These are phyloP conservation scores for Globisporangium alternatum DNA, from an alignment of 352 stramenopile species.

Conservation along the genomic window DNA sequence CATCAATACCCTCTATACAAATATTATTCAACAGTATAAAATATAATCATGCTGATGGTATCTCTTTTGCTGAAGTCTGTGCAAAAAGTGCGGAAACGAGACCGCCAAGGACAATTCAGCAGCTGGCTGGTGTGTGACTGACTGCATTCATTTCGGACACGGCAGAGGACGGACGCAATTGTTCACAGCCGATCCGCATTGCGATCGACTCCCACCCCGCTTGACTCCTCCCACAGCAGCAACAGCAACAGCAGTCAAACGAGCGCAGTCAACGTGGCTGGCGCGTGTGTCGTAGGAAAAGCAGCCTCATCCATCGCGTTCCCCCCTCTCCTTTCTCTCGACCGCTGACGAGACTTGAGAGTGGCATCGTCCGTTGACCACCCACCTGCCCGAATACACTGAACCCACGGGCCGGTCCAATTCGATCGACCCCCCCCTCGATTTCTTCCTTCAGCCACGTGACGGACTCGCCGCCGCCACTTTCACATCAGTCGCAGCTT, in stretches of 20 bases:
- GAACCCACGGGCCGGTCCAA: constrained; percentile 1
- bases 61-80: not conserved
- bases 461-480: not conserved
- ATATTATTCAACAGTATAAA: not conserved
- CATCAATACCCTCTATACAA: too few species aligned
- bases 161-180: not conserved
- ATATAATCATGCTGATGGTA: not conserved
- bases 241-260: not conserved
- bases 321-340: not conserved
- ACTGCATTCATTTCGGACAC: not conserved
- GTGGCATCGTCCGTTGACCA: not conserved
- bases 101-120: too few species aligned
- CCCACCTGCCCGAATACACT: not conserved
- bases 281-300: not conserved
- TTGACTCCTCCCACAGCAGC: too few species aligned
- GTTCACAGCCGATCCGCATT: not conserved
- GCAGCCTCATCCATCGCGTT: not conserved
- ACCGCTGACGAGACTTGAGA: not conserved
- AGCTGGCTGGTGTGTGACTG: too few species aligned
- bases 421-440: not conserved
- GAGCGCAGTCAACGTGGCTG: not conserved
- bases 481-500: constrained; percentile 10
- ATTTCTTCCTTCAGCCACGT: not conserved
- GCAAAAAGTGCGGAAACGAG: too few species aligned
- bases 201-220: not conserved